Conservation (phyloP, 1,139 yeast species). For the Pichia sp. region DNA sequence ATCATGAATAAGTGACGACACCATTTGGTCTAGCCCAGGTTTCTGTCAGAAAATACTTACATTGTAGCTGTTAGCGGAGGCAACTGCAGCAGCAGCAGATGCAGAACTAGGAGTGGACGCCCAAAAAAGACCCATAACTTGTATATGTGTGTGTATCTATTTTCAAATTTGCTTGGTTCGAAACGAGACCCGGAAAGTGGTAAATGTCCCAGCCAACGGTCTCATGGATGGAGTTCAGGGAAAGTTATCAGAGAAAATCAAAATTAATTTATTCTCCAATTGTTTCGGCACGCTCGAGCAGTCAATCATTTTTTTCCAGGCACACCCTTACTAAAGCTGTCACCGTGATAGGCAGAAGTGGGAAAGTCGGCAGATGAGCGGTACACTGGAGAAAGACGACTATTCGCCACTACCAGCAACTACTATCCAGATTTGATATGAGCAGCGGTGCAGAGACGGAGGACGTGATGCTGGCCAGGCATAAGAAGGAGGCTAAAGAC, state of each 20-base stretch:
- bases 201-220: too few species aligned
- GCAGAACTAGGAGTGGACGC: conserved; percentile 15
- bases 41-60: neutral
- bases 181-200: neutral
- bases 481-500: conserved; percentile 65
- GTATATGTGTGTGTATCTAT: neutral
- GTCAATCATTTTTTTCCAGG: neutral
- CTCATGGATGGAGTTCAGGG: too few species aligned
- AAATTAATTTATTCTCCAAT: neutral
- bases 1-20: neutral
- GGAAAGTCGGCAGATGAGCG: neutral
- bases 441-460: conserved; percentile 32
- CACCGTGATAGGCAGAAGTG: neutral
- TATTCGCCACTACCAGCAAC: too few species aligned
- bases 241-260: neutral
- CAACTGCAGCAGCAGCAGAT: neutral
- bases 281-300: neutral
- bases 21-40: neutral
- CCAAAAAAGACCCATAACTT: conserved; percentile 56
- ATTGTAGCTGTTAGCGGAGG: neutral
- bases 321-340: neutral
- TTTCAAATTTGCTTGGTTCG: neutral
- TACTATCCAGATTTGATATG: neutral
- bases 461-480: conserved; percentile 59
- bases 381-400: too few species aligned